These are phyloP conservation scores for Eruca vesicaria DNA, from an alignment of 441 rosid genomes.

Conservation along the genomic window DNA sequence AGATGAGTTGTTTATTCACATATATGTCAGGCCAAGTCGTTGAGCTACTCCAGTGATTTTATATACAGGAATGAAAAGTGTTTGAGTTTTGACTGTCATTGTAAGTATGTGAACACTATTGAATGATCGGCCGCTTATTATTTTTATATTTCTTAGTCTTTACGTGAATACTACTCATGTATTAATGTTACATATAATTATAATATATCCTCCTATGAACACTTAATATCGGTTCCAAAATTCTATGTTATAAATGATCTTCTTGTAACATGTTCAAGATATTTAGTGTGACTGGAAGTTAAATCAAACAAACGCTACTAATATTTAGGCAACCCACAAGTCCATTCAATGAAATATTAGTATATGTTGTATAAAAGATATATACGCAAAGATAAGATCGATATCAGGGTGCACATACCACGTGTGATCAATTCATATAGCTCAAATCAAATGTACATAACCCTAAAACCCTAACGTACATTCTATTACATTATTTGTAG, in stretches of 20 bases:
- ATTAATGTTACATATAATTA: neutral
- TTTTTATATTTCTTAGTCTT: slow-evolving; percentile 13
- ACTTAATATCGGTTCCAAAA: slow-evolving; percentile 35
- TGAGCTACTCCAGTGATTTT: slow-evolving; percentile 8
- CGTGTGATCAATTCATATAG: slow-evolving; percentile 24
- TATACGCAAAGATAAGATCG: slow-evolving; percentile 7
- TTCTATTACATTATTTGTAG: slow-evolving; percentile 3
- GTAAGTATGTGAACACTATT: slow-evolving; percentile 22
- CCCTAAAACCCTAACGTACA: slow-evolving; percentile 10
- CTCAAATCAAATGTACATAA: slow-evolving; percentile 21
- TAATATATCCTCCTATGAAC: slow-evolving; percentile 29
- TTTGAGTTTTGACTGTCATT: slow-evolving; percentile 26
- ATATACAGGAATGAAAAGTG: slow-evolving; percentile 27
- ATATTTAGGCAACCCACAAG: slow-evolving; percentile 14
- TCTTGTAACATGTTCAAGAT: slow-evolving; percentile 22
- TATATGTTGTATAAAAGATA: neutral
- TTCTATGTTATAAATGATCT: slow-evolving; percentile 35
- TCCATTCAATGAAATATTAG: neutral
- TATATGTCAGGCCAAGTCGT: slow-evolving; percentile 16
- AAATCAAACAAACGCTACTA: slow-evolving; percentile 16
- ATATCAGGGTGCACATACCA: neutral
- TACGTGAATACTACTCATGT: slow-evolving; percentile 34
- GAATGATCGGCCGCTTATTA: slow-evolving; percentile 30
- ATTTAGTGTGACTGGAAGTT: slow-evolving; percentile 7
- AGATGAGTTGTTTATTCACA: slow-evolving; percentile 1